phyloP scores from a whole-genome alignment of 306 rosid species.

The Sesbania bispinosa region DNA sequence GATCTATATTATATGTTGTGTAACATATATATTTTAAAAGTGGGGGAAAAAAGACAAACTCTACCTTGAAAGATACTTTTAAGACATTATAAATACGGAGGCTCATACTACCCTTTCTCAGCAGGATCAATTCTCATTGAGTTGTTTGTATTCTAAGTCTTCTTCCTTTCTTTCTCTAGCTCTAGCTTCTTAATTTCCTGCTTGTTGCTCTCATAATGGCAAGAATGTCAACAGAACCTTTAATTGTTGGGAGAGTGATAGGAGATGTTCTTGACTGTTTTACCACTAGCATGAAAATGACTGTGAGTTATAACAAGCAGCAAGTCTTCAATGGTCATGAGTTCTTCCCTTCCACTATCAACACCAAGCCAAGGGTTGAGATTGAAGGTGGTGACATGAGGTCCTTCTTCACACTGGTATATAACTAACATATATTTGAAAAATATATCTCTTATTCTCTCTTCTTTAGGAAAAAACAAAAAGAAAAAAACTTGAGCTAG shows the following conservation, averaged over 20 bases:
- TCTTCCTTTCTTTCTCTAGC: too few species aligned
- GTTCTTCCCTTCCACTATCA: conserved; percentile 70
- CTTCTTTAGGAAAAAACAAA: neutral
- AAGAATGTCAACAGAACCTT: conserved; percentile 58
- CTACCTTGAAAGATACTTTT: conserved; percentile 32
- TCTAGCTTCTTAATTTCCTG: neutral
- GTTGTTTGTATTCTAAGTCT: too few species aligned
- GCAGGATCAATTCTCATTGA: conserved; percentile 19
- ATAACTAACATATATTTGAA: conserved; percentile 23
- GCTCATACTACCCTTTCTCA: conserved; percentile 18
- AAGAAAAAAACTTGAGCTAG: neutral
- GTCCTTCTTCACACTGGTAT: conserved; percentile 84
- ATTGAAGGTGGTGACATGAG: conserved; percentile 81
- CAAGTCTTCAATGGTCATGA: conserved; percentile 90
- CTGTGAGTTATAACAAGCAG: conserved; percentile 53
- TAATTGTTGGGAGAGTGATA: conserved; percentile 75
- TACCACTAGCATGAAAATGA: conserved; percentile 51
- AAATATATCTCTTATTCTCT: neutral
- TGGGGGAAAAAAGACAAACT: neutral
- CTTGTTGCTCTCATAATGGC: conserved; percentile 44
- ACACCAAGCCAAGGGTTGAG: conserved; percentile 77
- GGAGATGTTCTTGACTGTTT: conserved; percentile 91
- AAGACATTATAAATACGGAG: conserved; percentile 49
- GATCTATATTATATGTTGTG: too few species aligned
- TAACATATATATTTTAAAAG: neutral